Evolutionary conservation across 805 yeast species (phyloP), one percentile per base, ranked within the genome.

Genomic region (Suhomyces emberorum): DNA sequence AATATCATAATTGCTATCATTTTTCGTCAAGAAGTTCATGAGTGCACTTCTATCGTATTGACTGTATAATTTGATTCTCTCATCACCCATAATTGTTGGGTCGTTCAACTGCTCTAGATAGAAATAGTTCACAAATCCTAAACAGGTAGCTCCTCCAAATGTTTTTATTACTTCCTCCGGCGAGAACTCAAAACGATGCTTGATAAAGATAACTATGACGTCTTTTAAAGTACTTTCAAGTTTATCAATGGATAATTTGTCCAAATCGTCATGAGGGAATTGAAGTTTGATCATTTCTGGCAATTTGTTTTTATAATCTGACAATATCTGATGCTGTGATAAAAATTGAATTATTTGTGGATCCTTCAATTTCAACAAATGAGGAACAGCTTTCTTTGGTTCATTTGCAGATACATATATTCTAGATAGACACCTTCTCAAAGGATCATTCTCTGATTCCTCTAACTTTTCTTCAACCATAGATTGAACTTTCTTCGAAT

Each of bases 91-190:
- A 7, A 70, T 70, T 15, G 66, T 65, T 22, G 72, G 66, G 22
- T 78, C 76, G 48, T 88, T 95, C 3, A 88, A 60, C 44, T 67
- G 64, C 39, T 81, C 81, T 29, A 93, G 59, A 47, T 84, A 86
- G 15, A 85, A 59, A 47, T 77, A 88, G 32, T 76, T 73, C 5
- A 88, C 59, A 19, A 74, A 60, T 21, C 74, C 65, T 23, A 81
- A 51, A 8, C 34, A 15, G 7, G 25, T 15, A 2, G 34, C 34
- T 7, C 28, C 19, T 1, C 63, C 59, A 52, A 87, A 67, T 17
- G 74, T 45, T 0, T 65, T 46, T 0, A 87, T 57, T 0, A 91
- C 63, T 2, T 60, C 54, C 1, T 52, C 47, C 0, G 95, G 83
- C 2, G 69, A 44, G 3, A 89, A 59, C 48, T 84, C 88, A 46